Evolutionary conservation across 2,329 filamentous ascomycete species (phyloP).

Genomic region (Madurella mycetomatis): DNA sequence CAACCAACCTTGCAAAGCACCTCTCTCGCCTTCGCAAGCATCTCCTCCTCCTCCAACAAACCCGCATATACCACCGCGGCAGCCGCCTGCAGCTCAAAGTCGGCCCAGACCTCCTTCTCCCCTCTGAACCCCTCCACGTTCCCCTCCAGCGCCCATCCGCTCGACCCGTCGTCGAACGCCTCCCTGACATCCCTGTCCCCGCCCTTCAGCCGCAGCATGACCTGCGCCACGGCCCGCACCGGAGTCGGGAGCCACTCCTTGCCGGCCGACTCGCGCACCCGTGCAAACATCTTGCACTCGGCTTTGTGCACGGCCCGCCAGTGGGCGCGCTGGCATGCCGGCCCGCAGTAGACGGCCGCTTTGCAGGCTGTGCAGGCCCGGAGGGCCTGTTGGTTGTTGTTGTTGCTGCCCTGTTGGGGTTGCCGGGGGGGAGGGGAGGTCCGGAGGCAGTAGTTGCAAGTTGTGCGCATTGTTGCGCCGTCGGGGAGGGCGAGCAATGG

Average conservation of each 20-base stretch:
- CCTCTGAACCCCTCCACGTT: slow-evolving; percentile 40
- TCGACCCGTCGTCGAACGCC: slow-evolving; percentile 28
- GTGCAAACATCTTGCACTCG: slow-evolving; percentile 48
- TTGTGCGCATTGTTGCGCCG: slow-evolving; percentile 35
- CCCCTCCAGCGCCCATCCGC: slow-evolving; percentile 37
- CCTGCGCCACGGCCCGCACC: slow-evolving; percentile 50
- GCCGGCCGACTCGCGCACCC: slow-evolving; percentile 31
- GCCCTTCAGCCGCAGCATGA: slow-evolving; percentile 36
- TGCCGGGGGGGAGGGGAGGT: slow-evolving; percentile 5
- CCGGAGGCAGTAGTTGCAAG: slow-evolving; percentile 49
- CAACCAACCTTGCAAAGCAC: slow-evolving; percentile 50
- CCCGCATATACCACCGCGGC: slow-evolving; percentile 47
- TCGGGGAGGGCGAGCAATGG: slow-evolving; percentile 47
- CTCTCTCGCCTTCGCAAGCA: slow-evolving; percentile 39
- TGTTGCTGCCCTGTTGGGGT: not conserved
- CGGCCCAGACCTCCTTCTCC: slow-evolving; percentile 38
- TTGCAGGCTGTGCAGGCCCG: slow-evolving; percentile 51
- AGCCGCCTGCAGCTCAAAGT: slow-evolving; percentile 46
- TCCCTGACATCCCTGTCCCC: slow-evolving; percentile 29
- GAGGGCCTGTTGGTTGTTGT: not conserved
- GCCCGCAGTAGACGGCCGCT: slow-evolving; percentile 50
- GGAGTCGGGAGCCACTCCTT: slow-evolving; percentile 47
- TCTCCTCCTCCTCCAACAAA: slow-evolving; percentile 33
- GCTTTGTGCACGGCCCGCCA: slow-evolving; percentile 50
- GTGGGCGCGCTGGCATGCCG: slow-evolving; percentile 49